Percentiles rank a stretch among this genome's conserved stretches.
These are phyloP conservation scores for Canna indica DNA, from an alignment of 176 grass and related monocot genomes.

Conservation along the genomic window DNA sequence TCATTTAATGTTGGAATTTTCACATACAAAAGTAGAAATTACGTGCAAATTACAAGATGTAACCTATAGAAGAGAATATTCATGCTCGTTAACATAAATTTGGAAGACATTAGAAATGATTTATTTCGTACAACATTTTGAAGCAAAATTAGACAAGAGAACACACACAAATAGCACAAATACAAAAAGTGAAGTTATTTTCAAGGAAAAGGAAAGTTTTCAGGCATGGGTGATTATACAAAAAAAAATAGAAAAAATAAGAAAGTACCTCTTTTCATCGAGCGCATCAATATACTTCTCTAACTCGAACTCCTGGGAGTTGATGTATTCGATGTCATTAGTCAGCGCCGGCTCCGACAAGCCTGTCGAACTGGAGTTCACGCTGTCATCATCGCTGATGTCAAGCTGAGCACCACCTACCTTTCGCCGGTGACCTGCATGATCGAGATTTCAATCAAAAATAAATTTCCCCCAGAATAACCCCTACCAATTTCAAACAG, in stretches of 20 bases:
- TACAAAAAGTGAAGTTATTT: background rate
- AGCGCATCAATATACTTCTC: slow-evolving; percentile 2
- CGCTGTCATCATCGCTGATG: background rate
- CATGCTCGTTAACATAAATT: background rate
- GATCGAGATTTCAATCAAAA: background rate
- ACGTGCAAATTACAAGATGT: slow-evolving; percentile 1
- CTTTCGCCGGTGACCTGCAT: background rate
- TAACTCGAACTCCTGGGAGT: slow-evolving; percentile 7
- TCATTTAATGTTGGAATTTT: background rate
- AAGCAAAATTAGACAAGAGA: background rate
- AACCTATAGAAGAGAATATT: too few relatives aligned
- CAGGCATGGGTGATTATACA: background rate
- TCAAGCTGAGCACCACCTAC: slow-evolving; percentile 1
- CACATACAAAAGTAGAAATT: background rate
- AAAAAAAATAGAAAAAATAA: too few relatives aligned
- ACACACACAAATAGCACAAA: background rate
- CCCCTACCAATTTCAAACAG: background rate
- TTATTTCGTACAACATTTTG: too few relatives aligned
- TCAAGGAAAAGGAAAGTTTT: background rate
- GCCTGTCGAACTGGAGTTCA: slow-evolving; percentile 1
- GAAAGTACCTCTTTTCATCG: slow-evolving; percentile 2
- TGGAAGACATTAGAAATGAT: background rate
- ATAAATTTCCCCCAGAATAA: background rate
- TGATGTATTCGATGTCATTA: background rate
- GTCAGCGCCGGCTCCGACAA: background rate